Evolutionary conservation across 371 early-diverging fungal species (phyloP), one percentile per base, ranked within the genome.

Genomic region (Lichtheimia ornata): DNA sequence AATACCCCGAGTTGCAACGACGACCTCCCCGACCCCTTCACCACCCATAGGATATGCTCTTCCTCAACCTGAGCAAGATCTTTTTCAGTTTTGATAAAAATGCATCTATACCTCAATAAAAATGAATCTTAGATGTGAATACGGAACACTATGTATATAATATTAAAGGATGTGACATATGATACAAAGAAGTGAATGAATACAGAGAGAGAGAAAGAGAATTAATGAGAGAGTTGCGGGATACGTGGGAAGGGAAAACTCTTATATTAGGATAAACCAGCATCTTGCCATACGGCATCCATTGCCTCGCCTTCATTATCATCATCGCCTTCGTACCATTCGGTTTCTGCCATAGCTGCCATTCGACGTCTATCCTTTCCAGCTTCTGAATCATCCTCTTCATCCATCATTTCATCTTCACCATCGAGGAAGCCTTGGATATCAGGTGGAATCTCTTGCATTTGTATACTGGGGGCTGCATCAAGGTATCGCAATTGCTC

Each of bases 381-480:
- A 30, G 61, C 62, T 47, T 78, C 77, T 4, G 81, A 71, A 63
- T 88, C 88, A 30, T 83, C 84, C 59, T 74, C 55, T 2, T 71
- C 68, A 66, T 88, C 86, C 40, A 68, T 70, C 58, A 82, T 70
- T 56, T 85, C 86, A 1, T 78, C 76, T 24, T 85, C 84, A 50
- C 83, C 81, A 64, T 86, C 86, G 64, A 92, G 58, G 51, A 88
- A 91, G 5, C 90, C 91, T 63, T 91, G 91, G 41, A 92, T 89
- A 66, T 90, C 92, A 1, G 84, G 87, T 12, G 94, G 94, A 14
- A 90, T 85, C 56, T 86, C 87, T 63, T 93, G 93, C 95, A 99
- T 96, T 74, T 99, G 98, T 27, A 99, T 97, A 62, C 94, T 93
- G 0, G 99, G 99, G 14, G 97, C 97, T 5, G 89, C 91, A 63